Evolutionary conservation across 1,284 basidiomycete genomes (phyloP), one percentile per base, ranked within the genome.

Genomic region (Cystobasidiaceae sp.): DNA sequence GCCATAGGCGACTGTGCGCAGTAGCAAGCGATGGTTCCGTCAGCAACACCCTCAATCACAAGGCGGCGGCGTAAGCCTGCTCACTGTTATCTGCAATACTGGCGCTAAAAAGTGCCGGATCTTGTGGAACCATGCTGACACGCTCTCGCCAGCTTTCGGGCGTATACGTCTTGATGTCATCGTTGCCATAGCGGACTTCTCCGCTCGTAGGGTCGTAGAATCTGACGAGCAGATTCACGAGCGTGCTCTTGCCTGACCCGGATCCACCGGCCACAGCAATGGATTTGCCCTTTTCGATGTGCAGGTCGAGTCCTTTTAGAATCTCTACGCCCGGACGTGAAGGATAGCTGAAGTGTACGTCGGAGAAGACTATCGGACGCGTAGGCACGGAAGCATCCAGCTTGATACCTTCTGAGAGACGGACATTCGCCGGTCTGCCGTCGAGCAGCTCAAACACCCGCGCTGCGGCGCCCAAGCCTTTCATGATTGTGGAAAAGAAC

Each of bases 381-480:
- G 84, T 32, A 83, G 71, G 71, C 17, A 70, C 69, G 15, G 70
- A 56, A 46, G 69, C 60, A 6, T 68, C 69, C 4, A 74, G 67
- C 1, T 51, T 62, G 15, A 39, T 75, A 7, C 92, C 92, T 11
- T 78, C 77, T 30, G 81, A 80, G 4, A 86, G 82, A 4, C 83
- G 82, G 70, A 93, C 89, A 49, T 67, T 70, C 8, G 74, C 67
- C 19, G 78, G 77, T 45, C 74, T 70, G n/a, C 77, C 75, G 66
- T 94, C 92, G 19, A 98, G 81, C 5, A 98, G 83, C 71, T 93
- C 90, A 76, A 98, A 98, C 6, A 97, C 88, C 25, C 96, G 87
- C 0, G 85, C 83, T 8, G 92, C 92, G 0, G 96, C 94, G 55
- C 94, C 94, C 51, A 98, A 85, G 45, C 90, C 93, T 67, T 88